Percentiles rank a stretch among this genome's conserved stretches.
Evolutionary conservation across 2,329 filamentous ascomycete species (phyloP).

Genomic region (Aspergillus pseudotamarii): DNA sequence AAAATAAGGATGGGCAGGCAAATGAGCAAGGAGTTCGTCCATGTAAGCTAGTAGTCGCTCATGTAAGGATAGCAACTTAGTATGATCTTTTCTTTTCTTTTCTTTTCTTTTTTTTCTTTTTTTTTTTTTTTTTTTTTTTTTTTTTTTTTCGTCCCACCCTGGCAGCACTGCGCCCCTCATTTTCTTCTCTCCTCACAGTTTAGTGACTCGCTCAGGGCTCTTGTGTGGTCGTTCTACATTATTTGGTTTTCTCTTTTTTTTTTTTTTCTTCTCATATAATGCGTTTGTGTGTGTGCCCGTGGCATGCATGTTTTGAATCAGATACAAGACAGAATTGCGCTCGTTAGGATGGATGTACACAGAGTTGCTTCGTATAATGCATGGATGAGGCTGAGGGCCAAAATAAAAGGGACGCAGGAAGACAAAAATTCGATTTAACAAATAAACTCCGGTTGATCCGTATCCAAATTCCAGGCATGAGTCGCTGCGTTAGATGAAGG

Average conservation of each 20-base stretch:
- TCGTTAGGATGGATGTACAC: slow-evolving; percentile 14
- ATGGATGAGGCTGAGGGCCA: background rate
- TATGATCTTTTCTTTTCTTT: background rate
- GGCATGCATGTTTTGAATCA: slow-evolving; percentile 3
- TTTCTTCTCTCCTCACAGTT: slow-evolving; percentile 11
- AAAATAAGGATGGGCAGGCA: background rate
- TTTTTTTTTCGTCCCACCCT: slow-evolving; percentile 23
- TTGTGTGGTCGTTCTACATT: slow-evolving; percentile 5
- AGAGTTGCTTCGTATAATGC: slow-evolving; percentile 1
- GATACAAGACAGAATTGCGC: slow-evolving; percentile 6
- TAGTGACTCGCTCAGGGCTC: slow-evolving; percentile 5
- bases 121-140: no score
- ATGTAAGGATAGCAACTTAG: background rate
- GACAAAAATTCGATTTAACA: background rate
- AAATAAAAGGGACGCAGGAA: slow-evolving; percentile 3
- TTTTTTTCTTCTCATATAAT: background rate
- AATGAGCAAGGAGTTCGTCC: background rate
- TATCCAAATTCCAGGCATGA: slow-evolving; percentile 23
- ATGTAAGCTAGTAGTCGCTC: background rate
- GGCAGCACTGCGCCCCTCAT: slow-evolving; percentile 23
- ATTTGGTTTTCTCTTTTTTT: background rate
- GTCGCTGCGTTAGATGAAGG: slow-evolving; percentile 28
- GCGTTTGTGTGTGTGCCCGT: background rate
- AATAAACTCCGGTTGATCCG: slow-evolving; percentile 25
- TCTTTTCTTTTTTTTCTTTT: no score